These are phyloP conservation scores for Tubosaeta brunneosetosa DNA, from an alignment of 768 basidiomycete genomes.

Conservation along the genomic window DNA sequence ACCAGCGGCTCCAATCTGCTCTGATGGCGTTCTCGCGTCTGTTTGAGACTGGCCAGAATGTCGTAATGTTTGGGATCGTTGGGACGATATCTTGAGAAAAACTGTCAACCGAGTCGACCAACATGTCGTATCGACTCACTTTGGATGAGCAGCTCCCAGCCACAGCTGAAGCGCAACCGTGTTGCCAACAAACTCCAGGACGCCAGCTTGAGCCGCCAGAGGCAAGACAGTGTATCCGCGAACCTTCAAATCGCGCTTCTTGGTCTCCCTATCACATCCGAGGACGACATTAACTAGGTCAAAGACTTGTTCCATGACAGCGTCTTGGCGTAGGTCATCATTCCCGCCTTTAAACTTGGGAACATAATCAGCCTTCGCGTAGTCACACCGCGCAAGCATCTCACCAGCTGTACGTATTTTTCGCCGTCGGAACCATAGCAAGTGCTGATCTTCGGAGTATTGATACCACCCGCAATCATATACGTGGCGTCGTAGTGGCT, in stretches of 20 bases:
- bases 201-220: constrained; percentile 70
- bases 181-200: constrained; percentile 87
- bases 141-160: constrained; percentile 58
- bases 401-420: constrained; percentile 74
- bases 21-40: constrained; percentile 30
- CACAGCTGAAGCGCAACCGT: constrained; percentile 62
- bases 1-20: constrained; percentile 30
- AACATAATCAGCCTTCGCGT: constrained; percentile 2
- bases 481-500: constrained; percentile 55
- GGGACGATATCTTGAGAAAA: constrained; percentile 56
- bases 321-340: constrained; percentile 95
- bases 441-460: constrained; percentile 72
- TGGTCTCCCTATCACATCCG: constrained; percentile 66
- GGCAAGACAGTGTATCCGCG: constrained; percentile 90
- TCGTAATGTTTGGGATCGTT: constrained; percentile 42
- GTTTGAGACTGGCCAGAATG: constrained; percentile 27
- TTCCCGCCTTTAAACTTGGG: constrained; percentile 83
- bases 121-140: constrained; percentile 35
- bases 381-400: constrained; percentile 21
- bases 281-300: constrained; percentile 81
- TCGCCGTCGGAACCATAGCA: constrained; percentile 67
- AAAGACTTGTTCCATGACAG: constrained; percentile 99
- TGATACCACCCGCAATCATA: constrained; percentile 68
- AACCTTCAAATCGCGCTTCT: constrained; percentile 64
- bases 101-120: not conserved